These are phyloP conservation scores for Solanum dulcamara DNA, from an alignment of 257 asterid genomes.

Conservation along the genomic window DNA sequence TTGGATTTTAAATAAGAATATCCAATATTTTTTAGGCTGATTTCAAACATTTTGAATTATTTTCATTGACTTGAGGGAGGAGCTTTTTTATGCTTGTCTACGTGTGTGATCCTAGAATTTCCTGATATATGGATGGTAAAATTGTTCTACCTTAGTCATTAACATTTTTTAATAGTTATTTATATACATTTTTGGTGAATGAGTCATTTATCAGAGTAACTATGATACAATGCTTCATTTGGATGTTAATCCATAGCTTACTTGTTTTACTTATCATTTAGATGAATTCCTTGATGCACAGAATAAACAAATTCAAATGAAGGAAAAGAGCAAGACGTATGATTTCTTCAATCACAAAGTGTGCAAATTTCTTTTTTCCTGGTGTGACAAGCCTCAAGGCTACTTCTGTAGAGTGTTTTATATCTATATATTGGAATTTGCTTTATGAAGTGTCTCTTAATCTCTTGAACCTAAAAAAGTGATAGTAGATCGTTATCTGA, in stretches of 20 bases:
- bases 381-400: not conserved
- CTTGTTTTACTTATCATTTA: not conserved
- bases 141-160: not conserved
- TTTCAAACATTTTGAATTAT: not conserved
- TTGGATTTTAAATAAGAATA: not conserved
- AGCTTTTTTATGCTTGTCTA: not conserved
- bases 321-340: not conserved
- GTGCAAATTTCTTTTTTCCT: not conserved
- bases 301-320: not conserved
- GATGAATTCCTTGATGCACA: not conserved
- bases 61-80: not conserved
- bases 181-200: not conserved
- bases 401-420: not conserved
- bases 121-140: not conserved
- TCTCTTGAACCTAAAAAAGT: not conserved
- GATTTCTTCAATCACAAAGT: not conserved
- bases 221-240: not conserved
- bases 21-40: not conserved
- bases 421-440: not conserved
- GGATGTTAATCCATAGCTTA: not conserved
- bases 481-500: not conserved
- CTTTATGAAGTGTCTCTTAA: not conserved
- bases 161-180: no score
- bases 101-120: not conserved
- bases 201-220: not conserved